Base-by-base conservation (phyloP, 1,139 yeast genomes). In the Pichia sp. region DNA sequence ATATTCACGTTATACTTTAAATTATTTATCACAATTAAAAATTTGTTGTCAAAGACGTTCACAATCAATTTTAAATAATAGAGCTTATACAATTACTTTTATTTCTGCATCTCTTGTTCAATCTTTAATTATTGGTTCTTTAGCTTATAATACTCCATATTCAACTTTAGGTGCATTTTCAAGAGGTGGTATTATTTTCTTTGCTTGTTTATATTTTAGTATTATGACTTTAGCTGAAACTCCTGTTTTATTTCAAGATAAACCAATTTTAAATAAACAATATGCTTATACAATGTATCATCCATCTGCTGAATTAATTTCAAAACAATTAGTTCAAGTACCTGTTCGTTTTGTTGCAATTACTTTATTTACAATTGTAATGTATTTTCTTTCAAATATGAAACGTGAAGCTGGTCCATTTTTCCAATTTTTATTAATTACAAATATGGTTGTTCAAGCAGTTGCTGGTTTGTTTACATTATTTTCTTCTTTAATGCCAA, bases 61-160 rank as follows among this genome's bases (percentile, higher is more conserved):
- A 48, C 77, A 76, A 54, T 69, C 72, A 54, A 67, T 73, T 43
- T 60, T 65, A 55, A 79, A 80, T 56, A 78, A 79, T 55, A 69
- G 64, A 50, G 67, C 75, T 2, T 77, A 71, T 52, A 70, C 80
- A 0, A 68, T 73, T 3, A 74, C 72, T 45, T 58, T 70, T 10
- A 58, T 63, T 18, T 73, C 80, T 32, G 76, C 78, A 26, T 58
- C 73, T 3, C 56, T 71, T 35, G 79, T 76, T 57, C 69, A 80
- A 68, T 66, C 70, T 11, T 58, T 72, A 27, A 58, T 72, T 44
- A 55, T 66, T 33, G 66, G 75, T 6, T 71, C 76, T 1, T 62
- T 71, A 10, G 72, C 68, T 53, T 72, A 67, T 52, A 67, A 72
- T 52, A 55, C 66, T 45, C 46, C 59, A 8, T 50, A 51, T 6